Percentiles rank a stretch among this genome's conserved stretches.
Conservation (phyloP, 352 stramenopile genomes). For the Phytophthora gonapodyides region DNA sequence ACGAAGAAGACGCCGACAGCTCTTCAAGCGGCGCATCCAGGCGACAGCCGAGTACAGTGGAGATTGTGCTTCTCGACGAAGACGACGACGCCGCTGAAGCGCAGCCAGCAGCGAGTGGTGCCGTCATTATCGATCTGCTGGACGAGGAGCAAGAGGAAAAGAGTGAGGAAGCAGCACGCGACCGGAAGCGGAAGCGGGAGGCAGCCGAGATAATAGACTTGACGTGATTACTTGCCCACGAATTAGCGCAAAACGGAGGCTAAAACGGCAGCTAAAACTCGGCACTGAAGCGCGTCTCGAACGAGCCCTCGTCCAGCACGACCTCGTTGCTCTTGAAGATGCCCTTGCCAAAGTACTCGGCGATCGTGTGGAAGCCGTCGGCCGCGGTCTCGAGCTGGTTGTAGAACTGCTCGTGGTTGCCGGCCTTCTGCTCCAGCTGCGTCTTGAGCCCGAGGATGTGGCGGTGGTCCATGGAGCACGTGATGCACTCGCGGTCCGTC, state of each 20-base stretch:
- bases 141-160: slow-evolving; percentile 18
- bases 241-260: slow-evolving; percentile 3
- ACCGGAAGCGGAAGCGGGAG: slow-evolving; percentile 22
- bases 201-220: slow-evolving; percentile 33
- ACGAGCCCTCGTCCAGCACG: slow-evolving; percentile 62
- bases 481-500: slow-evolving; percentile 89
- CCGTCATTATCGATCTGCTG: slow-evolving; percentile 20
- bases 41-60: neutral
- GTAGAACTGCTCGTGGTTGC: slow-evolving; percentile 94
- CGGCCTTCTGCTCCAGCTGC: slow-evolving; percentile 85
- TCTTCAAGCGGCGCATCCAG: neutral
- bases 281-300: slow-evolving; percentile 82
- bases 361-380: slow-evolving; percentile 90
- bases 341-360: slow-evolving; percentile 93
- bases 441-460: slow-evolving; percentile 88
- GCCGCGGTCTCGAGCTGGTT: slow-evolving; percentile 89
- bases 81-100: neutral
- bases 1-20: slow-evolving; percentile 36
- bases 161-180: neutral
- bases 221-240: slow-evolving; percentile 21
- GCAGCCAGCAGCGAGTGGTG: neutral
- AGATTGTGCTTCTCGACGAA: slow-evolving; percentile 26
- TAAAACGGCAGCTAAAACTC: slow-evolving; percentile 63
- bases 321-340: slow-evolving; percentile 89
- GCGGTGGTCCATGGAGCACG: slow-evolving; percentile 86